Evolutionary conservation across 106 monocot genomes (phyloP).

Genomic region (Allium fistulosum): DNA sequence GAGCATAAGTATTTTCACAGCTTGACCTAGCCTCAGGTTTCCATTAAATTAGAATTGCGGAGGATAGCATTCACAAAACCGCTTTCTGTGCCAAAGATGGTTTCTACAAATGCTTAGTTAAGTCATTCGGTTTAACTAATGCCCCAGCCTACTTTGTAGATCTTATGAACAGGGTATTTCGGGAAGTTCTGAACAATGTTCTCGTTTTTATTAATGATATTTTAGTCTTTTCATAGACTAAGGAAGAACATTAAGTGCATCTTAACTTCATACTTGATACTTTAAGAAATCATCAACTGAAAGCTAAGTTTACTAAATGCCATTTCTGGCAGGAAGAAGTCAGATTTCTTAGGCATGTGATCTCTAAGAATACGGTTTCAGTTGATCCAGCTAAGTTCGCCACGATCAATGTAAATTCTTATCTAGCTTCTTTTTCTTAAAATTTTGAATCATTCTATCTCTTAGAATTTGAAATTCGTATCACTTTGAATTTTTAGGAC

Average conservation of each 20-base stretch:
- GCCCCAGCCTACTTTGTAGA: not conserved
- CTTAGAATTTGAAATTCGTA: too few species aligned
- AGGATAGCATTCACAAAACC: not conserved
- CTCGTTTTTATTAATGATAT: not conserved
- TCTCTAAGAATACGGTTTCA: not conserved
- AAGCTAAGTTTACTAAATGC: not conserved
- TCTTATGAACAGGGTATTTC: not conserved
- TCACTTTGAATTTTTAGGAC: not conserved
- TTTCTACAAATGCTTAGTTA: not conserved
- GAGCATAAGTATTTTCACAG: not conserved
- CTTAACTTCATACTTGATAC: not conserved
- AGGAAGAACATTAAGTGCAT: not conserved
- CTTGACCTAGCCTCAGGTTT: not conserved
- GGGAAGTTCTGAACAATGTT: not conserved
- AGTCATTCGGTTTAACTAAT: not conserved
- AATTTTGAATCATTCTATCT: too few species aligned
- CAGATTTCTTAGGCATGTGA: not conserved
- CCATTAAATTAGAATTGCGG: not conserved
- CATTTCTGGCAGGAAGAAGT: not conserved
- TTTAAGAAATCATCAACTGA: not conserved
- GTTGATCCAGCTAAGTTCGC: not conserved
- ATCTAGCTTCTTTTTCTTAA: too few species aligned
- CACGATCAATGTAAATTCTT: not conserved
- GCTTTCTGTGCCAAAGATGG: not conserved
- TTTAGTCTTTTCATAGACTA: not conserved